Evolutionary conservation across 352 stramenopile genomes (phyloP).

Genomic region (Halophytophthora batemanensis): DNA sequence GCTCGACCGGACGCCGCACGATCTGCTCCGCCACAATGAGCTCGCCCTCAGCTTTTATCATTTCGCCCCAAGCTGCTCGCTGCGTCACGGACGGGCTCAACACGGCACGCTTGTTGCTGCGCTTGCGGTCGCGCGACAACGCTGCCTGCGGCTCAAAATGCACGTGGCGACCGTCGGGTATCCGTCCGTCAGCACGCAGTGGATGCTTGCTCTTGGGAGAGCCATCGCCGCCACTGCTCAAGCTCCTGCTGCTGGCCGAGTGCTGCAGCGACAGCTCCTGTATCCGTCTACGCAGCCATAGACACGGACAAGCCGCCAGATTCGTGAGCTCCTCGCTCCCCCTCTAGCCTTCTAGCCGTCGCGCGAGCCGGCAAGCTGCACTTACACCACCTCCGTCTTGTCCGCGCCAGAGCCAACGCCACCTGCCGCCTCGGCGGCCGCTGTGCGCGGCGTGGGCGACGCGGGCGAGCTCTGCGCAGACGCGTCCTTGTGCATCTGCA

Average conservation of each 20-base stretch:
- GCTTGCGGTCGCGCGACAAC: constrained; percentile 21
- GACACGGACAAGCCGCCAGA: neutral
- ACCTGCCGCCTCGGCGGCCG: neutral
- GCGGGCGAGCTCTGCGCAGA: too few species aligned
- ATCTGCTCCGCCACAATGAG: constrained; percentile 50
- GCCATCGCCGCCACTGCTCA: too few species aligned
- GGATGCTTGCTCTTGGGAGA: constrained; percentile 31
- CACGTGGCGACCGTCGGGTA: constrained; percentile 12
- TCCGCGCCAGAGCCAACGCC: constrained; percentile 10
- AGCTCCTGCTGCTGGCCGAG: constrained; percentile 3
- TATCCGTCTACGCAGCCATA: constrained; percentile 9
- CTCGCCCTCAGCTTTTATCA: constrained; percentile 45
- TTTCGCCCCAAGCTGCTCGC: constrained; percentile 24
- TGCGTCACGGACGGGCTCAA: constrained; percentile 16
- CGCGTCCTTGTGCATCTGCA: too few species aligned
- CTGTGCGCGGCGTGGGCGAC: too few species aligned
- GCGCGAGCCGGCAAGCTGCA: too few species aligned
- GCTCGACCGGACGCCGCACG: constrained; percentile 4
- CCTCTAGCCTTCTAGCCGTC: neutral
- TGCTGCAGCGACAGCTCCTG: constrained; percentile 36
- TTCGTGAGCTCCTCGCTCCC: neutral
- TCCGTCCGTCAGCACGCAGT: constrained; percentile 2
- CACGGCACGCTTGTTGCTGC: constrained; percentile 41
- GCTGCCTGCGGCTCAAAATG: constrained; percentile 4
- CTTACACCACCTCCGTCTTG: neutral